Evolutionary conservation across 495 filamentous ascomycete species (phyloP).

Genomic region (Talaromyces ruber): DNA sequence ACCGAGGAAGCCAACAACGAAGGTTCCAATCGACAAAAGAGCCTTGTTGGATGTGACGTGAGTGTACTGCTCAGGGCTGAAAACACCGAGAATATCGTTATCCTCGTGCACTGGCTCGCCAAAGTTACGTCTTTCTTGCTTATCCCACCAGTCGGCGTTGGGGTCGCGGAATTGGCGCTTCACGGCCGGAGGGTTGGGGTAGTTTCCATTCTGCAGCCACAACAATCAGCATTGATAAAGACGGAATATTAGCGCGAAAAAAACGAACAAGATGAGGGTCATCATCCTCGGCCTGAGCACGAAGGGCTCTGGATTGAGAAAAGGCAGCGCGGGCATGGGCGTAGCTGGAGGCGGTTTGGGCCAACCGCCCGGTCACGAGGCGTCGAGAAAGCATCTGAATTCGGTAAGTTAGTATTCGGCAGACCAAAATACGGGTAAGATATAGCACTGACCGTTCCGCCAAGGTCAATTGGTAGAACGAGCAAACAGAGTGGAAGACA

Average conservation of each 20-base stretch:
- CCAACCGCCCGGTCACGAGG: slow-evolving; percentile 41
- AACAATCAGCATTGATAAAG: slow-evolving; percentile 10
- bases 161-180: slow-evolving; percentile 90
- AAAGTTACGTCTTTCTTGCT: slow-evolving; percentile 92
- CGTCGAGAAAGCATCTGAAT: slow-evolving; percentile 59
- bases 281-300: slow-evolving; percentile 50
- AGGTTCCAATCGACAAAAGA: slow-evolving; percentile 62
- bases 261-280: slow-evolving; percentile 69
- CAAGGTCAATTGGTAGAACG: slow-evolving; percentile 18
- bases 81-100: slow-evolving; percentile 87
- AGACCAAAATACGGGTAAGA: neutral
- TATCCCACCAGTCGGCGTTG: slow-evolving; percentile 93
- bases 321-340: slow-evolving; percentile 45
- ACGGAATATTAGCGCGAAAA: neutral
- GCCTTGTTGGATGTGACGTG: slow-evolving; percentile 69
- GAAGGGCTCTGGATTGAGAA: slow-evolving; percentile 40
- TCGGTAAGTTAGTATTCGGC: neutral
- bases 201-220: slow-evolving; percentile 71
- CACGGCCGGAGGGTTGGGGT: slow-evolving; percentile 73
- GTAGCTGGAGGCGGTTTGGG: slow-evolving; percentile 35
- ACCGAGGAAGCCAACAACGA: slow-evolving; percentile 61
- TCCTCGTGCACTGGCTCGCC: slow-evolving; percentile 96
- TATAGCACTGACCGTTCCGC: slow-evolving; percentile 23
- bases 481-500: slow-evolving; percentile 6
- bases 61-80: slow-evolving; percentile 83